phyloP scores from a whole-genome alignment of 306 rosid genomes.

The Prinsepia uniflora region DNA sequence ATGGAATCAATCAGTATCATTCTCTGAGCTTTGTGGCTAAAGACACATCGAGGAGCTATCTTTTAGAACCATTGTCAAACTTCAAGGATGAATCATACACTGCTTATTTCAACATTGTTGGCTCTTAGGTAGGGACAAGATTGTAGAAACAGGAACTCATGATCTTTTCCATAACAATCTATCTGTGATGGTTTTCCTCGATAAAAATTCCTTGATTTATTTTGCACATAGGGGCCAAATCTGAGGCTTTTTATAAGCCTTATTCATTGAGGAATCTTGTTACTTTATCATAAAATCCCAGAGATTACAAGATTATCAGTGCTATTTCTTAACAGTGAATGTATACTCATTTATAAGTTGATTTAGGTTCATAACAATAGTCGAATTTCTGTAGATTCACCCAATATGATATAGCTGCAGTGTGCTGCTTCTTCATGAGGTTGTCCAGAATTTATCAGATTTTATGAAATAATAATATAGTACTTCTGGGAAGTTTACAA shows the following conservation, averaged over 20 bases:
- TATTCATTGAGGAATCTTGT: not conserved
- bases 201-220: not conserved
- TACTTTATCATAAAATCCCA: not conserved
- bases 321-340: no score
- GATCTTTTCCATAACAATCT: not conserved
- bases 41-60: conserved; percentile 55
- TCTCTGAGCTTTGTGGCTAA: conserved; percentile 74
- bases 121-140: conserved; percentile 17
- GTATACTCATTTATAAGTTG: not conserved
- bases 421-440: not conserved
- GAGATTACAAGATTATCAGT: not conserved
- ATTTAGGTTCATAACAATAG: not conserved
- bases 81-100: conserved; percentile 67
- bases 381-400: not conserved
- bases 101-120: conserved; percentile 58
- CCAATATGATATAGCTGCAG: not conserved
- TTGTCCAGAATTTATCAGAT: not conserved
- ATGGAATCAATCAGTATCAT: conserved; percentile 53
- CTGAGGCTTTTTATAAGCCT: not conserved
- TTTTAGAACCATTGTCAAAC: conserved; percentile 64
- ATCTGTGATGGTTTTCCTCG: not conserved
- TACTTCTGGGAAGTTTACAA: not conserved
- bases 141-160: not conserved
- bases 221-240: not conserved
- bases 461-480: not conserved